Conservation (phyloP, 345 rosid species). For the Gossypium arboreum region DNA sequence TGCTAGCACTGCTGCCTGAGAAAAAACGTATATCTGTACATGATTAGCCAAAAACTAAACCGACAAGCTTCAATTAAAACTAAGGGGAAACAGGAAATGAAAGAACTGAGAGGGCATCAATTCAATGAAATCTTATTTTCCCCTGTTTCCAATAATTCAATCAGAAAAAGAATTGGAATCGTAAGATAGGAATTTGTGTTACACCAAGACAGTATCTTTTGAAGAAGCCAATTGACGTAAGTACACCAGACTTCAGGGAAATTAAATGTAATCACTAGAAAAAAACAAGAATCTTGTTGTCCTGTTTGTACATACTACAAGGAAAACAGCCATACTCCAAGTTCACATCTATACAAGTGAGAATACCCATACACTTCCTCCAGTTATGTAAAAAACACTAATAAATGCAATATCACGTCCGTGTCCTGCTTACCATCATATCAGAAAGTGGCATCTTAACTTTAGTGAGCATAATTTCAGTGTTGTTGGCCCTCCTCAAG, state of each 20-base stretch:
- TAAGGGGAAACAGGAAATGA: background rate
- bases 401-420: background rate
- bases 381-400: background rate
- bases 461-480: conserved; percentile 99
- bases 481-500: conserved; percentile 94
- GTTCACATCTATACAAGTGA: background rate
- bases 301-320: background rate
- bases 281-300: background rate
- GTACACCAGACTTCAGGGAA: background rate
- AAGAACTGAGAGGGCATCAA: background rate
- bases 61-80: background rate
- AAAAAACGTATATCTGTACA: conserved; percentile 19
- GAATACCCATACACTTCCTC: background rate
- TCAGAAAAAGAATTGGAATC: background rate
- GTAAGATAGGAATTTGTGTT: conserved; percentile 11
- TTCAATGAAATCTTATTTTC: background rate
- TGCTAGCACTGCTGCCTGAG: conserved; percentile 90
- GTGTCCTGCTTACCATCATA: conserved; percentile 84
- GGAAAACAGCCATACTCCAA: background rate
- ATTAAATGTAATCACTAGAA: background rate
- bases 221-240: background rate
- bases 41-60: conserved; percentile 10
- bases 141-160: background rate
- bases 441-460: conserved; percentile 98
- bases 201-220: background rate